phyloP scores from a whole-genome alignment of 768 basidiomycete genomes.

The Fistulinella prunicolor region DNA sequence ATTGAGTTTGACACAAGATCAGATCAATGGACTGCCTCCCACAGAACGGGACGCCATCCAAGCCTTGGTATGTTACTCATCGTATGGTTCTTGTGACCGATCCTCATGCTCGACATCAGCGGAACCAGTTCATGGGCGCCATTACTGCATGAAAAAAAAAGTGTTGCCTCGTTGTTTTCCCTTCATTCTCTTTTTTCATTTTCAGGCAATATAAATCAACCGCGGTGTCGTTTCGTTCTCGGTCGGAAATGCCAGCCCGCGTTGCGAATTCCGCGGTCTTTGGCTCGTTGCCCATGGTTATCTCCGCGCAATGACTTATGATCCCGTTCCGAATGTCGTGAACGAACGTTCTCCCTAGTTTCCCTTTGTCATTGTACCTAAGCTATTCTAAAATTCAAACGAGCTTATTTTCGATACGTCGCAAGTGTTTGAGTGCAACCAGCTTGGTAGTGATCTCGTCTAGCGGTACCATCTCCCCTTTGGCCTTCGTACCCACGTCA shows the following conservation, averaged over 20 bases:
- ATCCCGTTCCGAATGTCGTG: no score
- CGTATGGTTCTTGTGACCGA: not conserved
- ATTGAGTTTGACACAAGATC: conserved; percentile 72
- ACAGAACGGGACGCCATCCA: conserved; percentile 76
- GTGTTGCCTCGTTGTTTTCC: not conserved
- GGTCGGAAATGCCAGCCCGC: no score
- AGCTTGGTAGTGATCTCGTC: conserved; percentile 71
- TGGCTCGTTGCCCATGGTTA: not conserved
- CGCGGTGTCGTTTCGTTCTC: no score
- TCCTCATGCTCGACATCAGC: conserved; percentile 18
- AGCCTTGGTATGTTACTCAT: conserved; percentile 57
- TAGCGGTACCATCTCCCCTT: conserved; percentile 70
- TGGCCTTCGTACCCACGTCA: conserved; percentile 82
- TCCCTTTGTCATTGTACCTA: not conserved
- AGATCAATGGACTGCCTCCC: conserved; percentile 78
- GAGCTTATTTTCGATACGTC: conserved; percentile 54
- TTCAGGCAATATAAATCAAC: no score
- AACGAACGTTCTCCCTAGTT: no score
- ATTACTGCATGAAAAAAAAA: conserved; percentile 24
- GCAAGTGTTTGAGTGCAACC: conserved; percentile 61
- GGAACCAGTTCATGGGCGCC: conserved; percentile 36
- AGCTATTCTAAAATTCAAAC: conserved; percentile 21
- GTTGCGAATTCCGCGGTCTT: no score
- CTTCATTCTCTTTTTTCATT: no score
- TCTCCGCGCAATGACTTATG: not conserved